Evolutionary conservation across 441 rosid genomes (phyloP).

Genomic region (Erodium texanum): DNA sequence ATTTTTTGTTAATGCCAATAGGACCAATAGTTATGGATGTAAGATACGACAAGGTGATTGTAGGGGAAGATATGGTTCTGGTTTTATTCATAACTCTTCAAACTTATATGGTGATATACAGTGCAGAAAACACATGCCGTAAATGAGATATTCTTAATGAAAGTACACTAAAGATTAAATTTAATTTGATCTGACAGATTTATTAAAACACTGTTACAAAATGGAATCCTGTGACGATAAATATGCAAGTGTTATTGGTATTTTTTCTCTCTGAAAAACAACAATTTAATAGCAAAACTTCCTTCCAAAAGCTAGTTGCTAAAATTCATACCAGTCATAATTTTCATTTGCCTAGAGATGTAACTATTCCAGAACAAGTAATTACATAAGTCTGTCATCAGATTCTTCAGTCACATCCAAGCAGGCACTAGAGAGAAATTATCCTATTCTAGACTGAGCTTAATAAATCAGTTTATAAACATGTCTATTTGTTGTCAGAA

Average conservation of each 20-base stretch:
- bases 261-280: neutral
- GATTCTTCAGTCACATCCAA: neutral
- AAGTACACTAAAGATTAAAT: neutral
- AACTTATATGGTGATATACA: neutral
- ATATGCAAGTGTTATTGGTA: neutral
- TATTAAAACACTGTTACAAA: neutral
- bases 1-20: neutral
- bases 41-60: neutral
- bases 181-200: neutral
- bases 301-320: neutral
- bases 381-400: neutral
- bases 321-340: neutral
- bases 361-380: neutral
- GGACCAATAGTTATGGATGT: neutral
- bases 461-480: neutral
- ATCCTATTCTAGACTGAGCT: neutral
- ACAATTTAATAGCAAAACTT: neutral
- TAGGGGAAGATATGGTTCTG: neutral
- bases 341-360: neutral
- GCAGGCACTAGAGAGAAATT: neutral
- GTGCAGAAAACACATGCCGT: neutral
- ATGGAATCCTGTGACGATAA: neutral
- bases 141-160: neutral
- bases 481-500: neutral
- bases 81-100: neutral